Base-by-base conservation (phyloP, 352 stramenopile species). In the Elongisporangium undulatum region DNA sequence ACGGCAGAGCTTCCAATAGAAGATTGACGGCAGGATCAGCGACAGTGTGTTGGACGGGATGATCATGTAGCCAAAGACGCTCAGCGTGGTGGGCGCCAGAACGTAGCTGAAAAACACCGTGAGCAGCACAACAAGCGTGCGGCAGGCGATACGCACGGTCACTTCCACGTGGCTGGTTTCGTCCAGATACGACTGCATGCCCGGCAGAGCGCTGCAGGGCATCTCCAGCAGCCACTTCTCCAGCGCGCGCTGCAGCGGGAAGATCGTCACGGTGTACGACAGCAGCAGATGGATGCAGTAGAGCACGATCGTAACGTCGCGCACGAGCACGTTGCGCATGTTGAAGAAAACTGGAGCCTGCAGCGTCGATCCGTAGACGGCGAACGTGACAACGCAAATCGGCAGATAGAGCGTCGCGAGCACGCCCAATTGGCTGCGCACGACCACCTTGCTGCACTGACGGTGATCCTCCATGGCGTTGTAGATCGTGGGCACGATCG, bases 331-430 rank as follows among this genome's bases (percentile, higher is more conserved):
- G 63, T 90, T 92, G 52, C 83, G 79, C 80, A 92, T 88, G 58
- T 92, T 92, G 65, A 92, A 92, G 62, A 92, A 89, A 21, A 92
- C 77, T 0, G 83, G 83, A 24, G 83, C 81, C 63, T 90, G 68
- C 1, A 92, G 72, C 24, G 79, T 89, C n/a, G 73, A 71, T 2
- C 83, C 83, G 56, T 92, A 92, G 9, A 90, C 83, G 1, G 83
- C 80, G 61, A 85, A 92, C 21, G 81, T 90, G 51, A 92, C 67
- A 56, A 74, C 78, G 68, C 83, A 92, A 62, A 92, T 82, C 8
- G 83, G 83, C 22, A 90, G 61, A 61, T 92, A 92, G 21, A 92
- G 51, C 23, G 86, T 19, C 51, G 62, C 58, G 48, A 86, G 79
- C 22, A 78, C 74, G 8, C 61, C 77, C 8, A 77, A 52, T 61